Evolutionary conservation across 2,329 filamentous ascomycete species (phyloP), one percentile per base, ranked within the genome.

Genomic region (Calycina herbarum): DNA sequence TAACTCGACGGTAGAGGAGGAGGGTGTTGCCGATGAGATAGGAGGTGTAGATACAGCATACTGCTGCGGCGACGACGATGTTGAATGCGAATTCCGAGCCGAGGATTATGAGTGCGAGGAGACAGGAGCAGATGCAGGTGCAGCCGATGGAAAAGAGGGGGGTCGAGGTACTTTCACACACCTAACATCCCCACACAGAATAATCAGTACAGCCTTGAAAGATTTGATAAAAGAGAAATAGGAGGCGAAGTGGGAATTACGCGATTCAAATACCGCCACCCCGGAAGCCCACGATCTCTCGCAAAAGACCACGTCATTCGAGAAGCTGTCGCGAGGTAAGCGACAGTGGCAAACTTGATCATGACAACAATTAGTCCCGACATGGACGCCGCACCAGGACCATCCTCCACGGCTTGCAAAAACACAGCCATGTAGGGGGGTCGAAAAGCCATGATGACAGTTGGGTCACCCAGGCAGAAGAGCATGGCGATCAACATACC

Each of bases 31-130:
- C 62, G 48, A 83, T 76, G 54, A 85, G 77, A 70, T 85, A 85
- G 17, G 81, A 82, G 20, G 78, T 78, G 57, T 83, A 80, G 11
- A 85, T 77, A 0, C 80, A 78, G 27, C 77, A 79, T 57, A 83
- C 77, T 40, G 80, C 79, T n/a, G 85, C 76, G 2, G 81, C 83
- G 8, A 81, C 78, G 63, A 85, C 79, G 62, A 81, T 82, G 69
- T 84, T 82, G 72, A 85, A 82, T 5, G 82, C 83, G 2, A 79
- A 78, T 1, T 77, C 72, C 6, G 79, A 83, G 35, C 81, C 83
- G 65, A 85, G 79, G 72, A 82, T 83, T 76, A 84, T 84, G 20
- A 71, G 66, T 5, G 65, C 63, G 27, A 71, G 57, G n/a, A 70
- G 62, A 38, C 57, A 68, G 17, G 66, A 59, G 38, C 69, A 65